Percentiles rank a stretch among this genome's conserved stretches.
These are phyloP conservation scores for Paraconiothyrium brasiliense DNA, from an alignment of 2,329 filamentous ascomycete species.

Conservation along the genomic window DNA sequence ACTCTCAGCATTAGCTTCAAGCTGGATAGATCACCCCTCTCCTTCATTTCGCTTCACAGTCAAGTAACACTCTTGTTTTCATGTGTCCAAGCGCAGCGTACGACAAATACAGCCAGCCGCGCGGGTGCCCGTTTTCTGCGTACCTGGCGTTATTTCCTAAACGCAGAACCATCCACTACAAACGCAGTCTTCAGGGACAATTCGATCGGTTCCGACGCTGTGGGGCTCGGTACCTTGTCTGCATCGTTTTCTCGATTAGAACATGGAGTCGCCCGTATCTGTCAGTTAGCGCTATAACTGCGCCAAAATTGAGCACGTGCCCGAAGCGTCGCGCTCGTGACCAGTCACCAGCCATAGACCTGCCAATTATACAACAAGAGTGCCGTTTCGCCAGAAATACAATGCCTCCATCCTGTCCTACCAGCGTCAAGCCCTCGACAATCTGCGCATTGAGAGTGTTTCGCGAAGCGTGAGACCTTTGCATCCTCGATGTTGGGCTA, in stretches of 20 bases:
- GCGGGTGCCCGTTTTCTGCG: slow-evolving; percentile 4
- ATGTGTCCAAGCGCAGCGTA: slow-evolving; percentile 4
- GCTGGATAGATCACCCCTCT: not conserved
- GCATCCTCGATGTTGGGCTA: slow-evolving; percentile 23
- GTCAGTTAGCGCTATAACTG: slow-evolving; percentile 21
- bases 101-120: slow-evolving; percentile 15
- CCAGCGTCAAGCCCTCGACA: slow-evolving; percentile 14
- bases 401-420: slow-evolving; percentile 5
- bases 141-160: not conserved
- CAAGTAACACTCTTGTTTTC: not conserved
- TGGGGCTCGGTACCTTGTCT: slow-evolving; percentile 3
- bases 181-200: not conserved
- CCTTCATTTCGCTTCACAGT: slow-evolving; percentile 3
- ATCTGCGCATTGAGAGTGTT: slow-evolving; percentile 19
- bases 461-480: slow-evolving; percentile 39
- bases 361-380: slow-evolving; percentile 14
- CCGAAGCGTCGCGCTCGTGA: slow-evolving; percentile 14
- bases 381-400: not conserved
- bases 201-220: slow-evolving; percentile 1
- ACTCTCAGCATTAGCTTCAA: not conserved
- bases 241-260: slow-evolving; percentile 11
- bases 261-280: slow-evolving; percentile 12
- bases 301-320: slow-evolving; percentile 20
- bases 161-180: not conserved
- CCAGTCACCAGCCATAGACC: not conserved